Evolutionary conservation across 2,329 filamentous ascomycete species (phyloP).

Genomic region (Elsinoe australis): DNA sequence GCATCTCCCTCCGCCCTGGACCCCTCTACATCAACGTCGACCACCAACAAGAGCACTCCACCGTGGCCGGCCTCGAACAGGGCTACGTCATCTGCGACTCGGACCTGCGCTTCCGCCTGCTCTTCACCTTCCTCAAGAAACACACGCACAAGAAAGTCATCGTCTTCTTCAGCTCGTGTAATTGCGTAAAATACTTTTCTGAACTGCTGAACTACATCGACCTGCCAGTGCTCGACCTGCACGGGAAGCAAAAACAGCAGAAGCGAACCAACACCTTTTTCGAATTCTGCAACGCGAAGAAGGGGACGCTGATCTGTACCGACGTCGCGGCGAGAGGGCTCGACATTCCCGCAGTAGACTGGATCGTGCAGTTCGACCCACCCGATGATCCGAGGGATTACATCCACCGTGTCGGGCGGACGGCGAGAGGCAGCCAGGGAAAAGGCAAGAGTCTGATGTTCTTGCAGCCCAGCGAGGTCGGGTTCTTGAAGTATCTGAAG

Average conservation of each 20-base stretch:
- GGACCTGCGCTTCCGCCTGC: conserved; percentile 84
- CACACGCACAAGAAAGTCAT: conserved; percentile 96
- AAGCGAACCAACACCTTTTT: conserved; percentile 99
- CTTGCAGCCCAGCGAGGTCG: conserved; percentile 82
- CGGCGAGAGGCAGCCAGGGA: conserved; percentile 72
- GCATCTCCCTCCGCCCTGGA: conserved; percentile 83
- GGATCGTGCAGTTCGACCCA: conserved; percentile 92
- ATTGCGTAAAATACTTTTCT: conserved; percentile 90
- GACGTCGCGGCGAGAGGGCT: conserved; percentile 92
- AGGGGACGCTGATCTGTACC: conserved; percentile 87
- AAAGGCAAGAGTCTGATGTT: conserved; percentile 90
- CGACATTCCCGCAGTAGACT: conserved; percentile 93
- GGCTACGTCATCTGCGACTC: conserved; percentile 91
- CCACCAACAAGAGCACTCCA: conserved; percentile 78
- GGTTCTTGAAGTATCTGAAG: conserved; percentile 86
- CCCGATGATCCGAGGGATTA: conserved; percentile 56
- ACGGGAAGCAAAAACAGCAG: conserved; percentile 97
- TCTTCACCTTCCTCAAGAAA: conserved; percentile 90
- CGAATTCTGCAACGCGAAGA: conserved; percentile 80
- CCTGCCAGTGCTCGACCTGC: conserved; percentile 74
- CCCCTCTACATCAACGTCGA: conserved; percentile 98
- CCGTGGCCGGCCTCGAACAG: conserved; percentile 88
- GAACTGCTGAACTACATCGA: conserved; percentile 98
- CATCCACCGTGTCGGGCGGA: conserved; percentile 93
- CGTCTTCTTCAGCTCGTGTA: conserved; percentile 76